Conservation (phyloP, 2,329 filamentous ascomycete species). For the Diplodia sapinea region DNA sequence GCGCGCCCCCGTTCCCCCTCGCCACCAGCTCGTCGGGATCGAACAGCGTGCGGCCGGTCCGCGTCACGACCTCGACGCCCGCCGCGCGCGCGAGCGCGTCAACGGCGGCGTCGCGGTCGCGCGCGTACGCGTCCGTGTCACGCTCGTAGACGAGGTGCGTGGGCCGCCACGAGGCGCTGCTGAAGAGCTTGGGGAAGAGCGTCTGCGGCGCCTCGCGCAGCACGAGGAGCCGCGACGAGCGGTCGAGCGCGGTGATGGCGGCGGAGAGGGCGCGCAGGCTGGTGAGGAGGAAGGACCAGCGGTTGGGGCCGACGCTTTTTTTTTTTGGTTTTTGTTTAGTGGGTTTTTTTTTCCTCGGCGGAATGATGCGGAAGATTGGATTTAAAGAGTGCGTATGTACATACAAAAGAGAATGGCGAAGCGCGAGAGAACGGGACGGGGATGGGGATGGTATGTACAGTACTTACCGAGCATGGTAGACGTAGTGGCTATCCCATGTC, state of each 20-base stretch:
- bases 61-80: conserved; percentile 71
- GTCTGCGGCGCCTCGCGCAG: conserved; percentile 75
- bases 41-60: conserved; percentile 71
- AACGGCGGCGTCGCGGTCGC: conserved; percentile 67
- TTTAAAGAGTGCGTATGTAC: background rate
- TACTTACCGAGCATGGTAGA: conserved; percentile 63
- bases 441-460: no score
- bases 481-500: conserved; percentile 82
- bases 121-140: conserved; percentile 75
- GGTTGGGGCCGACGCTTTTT: conserved; percentile 67
- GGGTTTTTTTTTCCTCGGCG: background rate
- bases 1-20: conserved; percentile 62
- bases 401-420: background rate
- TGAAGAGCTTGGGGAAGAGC: conserved; percentile 70
- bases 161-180: conserved; percentile 75
- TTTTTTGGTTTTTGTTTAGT: background rate
- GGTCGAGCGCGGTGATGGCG: conserved; percentile 71
- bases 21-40: conserved; percentile 62
- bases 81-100: conserved; percentile 64
- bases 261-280: conserved; percentile 73
- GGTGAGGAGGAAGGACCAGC: conserved; percentile 78
- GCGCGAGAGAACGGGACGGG: no score
- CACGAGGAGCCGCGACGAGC: conserved; percentile 72
- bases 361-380: background rate
- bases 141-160: conserved; percentile 81